phyloP scores from a whole-genome alignment of 108 stramenopile species.

The Hondaea fermentalgiana region DNA sequence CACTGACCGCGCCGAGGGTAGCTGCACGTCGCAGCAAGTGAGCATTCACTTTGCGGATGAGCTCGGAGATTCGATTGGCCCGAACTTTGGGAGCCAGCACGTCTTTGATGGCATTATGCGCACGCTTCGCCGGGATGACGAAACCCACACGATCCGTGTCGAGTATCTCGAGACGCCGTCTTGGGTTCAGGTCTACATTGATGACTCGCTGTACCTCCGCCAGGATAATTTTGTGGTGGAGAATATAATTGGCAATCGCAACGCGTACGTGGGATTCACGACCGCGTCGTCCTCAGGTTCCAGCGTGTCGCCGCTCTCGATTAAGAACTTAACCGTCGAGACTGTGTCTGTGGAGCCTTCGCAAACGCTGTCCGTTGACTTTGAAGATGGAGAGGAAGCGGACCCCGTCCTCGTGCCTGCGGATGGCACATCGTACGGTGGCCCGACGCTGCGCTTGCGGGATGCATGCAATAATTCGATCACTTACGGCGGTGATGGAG shows the following conservation, averaged over 20 bases:
- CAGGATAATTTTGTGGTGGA: not conserved
- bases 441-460: not conserved
- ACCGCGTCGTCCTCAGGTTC: not conserved
- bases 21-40: not conserved
- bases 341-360: not conserved
- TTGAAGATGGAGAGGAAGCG: not conserved
- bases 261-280: not conserved
- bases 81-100: not conserved
- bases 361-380: not conserved
- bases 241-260: not conserved
- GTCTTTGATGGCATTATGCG: not conserved
- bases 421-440: not conserved
- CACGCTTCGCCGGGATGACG: not conserved
- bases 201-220: not conserved
- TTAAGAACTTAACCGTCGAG: not conserved
- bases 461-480: not conserved
- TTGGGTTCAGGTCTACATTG: conserved; percentile 3
- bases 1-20: not conserved
- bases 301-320: not conserved
- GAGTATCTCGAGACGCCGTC: not conserved
- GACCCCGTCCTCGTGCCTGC: not conserved
- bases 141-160: not conserved
- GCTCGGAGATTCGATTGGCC: not conserved
- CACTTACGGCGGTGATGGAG: not conserved
- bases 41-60: not conserved